Conservation (phyloP, 495 filamentous ascomycete species). For the Amphirosellinia nigrospora region DNA sequence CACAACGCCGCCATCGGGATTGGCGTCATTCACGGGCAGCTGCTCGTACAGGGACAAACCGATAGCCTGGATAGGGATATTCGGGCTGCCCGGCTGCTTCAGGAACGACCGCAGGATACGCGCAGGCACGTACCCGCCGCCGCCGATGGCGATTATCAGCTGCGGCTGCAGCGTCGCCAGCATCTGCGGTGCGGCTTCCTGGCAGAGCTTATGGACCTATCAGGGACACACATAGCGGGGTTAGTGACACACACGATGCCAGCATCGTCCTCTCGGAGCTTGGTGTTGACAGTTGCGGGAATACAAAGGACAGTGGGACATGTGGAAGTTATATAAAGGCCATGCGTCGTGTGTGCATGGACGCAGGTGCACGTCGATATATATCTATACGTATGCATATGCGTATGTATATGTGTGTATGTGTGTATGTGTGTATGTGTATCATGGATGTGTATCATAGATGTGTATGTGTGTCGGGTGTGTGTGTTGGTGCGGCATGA, state of each 20-base stretch:
- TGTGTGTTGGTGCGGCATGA: conserved; percentile 35
- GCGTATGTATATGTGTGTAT: neutral
- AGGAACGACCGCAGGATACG: conserved; percentile 98
- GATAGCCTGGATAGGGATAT: conserved; percentile 99
- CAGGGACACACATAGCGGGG: conserved; percentile 17
- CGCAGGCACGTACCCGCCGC: conserved; percentile 95
- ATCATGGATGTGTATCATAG: neutral
- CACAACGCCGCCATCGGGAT: conserved; percentile 53
- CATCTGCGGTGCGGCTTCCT: conserved; percentile 78
- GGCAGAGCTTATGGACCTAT: conserved; percentile 97
- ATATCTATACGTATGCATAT: neutral
- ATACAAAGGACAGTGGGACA: too few species aligned
- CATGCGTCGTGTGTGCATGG: neutral
- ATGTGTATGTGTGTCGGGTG: neutral
- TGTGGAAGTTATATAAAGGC: neutral
- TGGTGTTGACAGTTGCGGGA: neutral
- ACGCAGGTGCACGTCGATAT: too few species aligned
- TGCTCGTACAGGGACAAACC: conserved; percentile 96
- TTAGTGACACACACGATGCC: conserved; percentile 24
- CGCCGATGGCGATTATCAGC: conserved; percentile 98
- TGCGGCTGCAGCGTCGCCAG: conserved; percentile 85
- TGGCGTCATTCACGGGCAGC: conserved; percentile 55
- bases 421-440: neutral
- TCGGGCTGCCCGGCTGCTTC: conserved; percentile 82
- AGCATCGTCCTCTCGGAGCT: neutral